phyloP scores from a whole-genome alignment of 2,329 filamentous ascomycete genomes.

The Pyrenochaeta sp. region DNA sequence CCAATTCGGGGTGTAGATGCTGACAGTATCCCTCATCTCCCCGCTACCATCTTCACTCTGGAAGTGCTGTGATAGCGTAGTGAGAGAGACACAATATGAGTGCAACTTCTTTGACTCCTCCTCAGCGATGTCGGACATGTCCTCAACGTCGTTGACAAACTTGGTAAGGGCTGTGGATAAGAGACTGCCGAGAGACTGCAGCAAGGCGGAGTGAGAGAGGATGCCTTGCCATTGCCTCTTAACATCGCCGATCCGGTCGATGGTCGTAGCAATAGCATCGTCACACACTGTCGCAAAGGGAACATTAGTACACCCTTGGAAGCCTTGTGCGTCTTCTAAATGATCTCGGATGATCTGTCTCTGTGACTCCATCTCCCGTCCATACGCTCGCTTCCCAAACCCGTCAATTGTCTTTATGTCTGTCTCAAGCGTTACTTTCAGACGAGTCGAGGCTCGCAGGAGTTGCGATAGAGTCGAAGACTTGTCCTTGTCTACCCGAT shows the following conservation, averaged over 20 bases:
- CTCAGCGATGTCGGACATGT: conserved; percentile 70
- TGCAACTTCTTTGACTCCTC: conserved; percentile 68
- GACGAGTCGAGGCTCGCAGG: conserved; percentile 46
- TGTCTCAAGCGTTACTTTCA: conserved; percentile 59
- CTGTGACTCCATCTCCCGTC: conserved; percentile 71
- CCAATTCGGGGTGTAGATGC: conserved; percentile 70
- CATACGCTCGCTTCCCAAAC: conserved; percentile 69
- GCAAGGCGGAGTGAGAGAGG: conserved; percentile 66
- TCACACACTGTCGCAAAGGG: conserved; percentile 69
- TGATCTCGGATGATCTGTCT: conserved; percentile 69
- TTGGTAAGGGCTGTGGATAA: conserved; percentile 66
- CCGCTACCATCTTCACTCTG: conserved; percentile 54
- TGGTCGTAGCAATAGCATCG: conserved; percentile 65
- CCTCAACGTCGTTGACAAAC: conserved; percentile 68
- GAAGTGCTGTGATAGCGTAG: conserved; percentile 66
- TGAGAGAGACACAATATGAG: conserved; percentile 63
- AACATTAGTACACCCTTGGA: conserved; percentile 65
- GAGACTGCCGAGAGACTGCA: conserved; percentile 69
- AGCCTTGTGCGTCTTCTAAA: conserved; percentile 70
- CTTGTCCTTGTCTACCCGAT: conserved; percentile 50
- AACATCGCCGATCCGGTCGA: conserved; percentile 65
- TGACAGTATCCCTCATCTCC: conserved; percentile 62
- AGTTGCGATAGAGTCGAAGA: conserved; percentile 39
- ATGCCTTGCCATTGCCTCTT: conserved; percentile 66
- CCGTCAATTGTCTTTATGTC: conserved; percentile 65